Evolutionary conservation across 1,139 yeast species (phyloP).

Genomic region (Nakaseomyces delphensis): DNA sequence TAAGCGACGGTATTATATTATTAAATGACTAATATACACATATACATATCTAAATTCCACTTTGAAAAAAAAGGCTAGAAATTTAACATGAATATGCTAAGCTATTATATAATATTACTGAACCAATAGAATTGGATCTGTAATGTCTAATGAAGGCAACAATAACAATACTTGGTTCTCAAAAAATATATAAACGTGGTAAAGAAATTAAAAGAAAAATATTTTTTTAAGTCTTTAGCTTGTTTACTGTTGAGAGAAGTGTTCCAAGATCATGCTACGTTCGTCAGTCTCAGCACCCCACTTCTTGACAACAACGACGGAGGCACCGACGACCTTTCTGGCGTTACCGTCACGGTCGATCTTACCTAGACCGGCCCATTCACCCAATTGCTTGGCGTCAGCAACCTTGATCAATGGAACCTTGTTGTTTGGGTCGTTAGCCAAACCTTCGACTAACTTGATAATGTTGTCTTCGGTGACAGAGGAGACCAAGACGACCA

Average conservation of each 20-base stretch:
- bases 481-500: slow-evolving; percentile 95
- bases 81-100: not conserved
- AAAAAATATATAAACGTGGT: slow-evolving; percentile 1
- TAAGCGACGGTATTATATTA: slow-evolving; percentile 1
- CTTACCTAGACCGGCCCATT: slow-evolving; percentile 99
- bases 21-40: slow-evolving; percentile 3
- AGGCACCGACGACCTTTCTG: slow-evolving; percentile 99
- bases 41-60: slow-evolving; percentile 1
- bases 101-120: slow-evolving; percentile 5
- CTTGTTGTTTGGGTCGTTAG: slow-evolving; percentile 95
- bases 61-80: not conserved
- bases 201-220: not conserved
- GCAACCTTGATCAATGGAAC: slow-evolving; percentile 98
- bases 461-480: slow-evolving; percentile 97
- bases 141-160: too few relatives aligned
- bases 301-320: slow-evolving; percentile 98
- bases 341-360: slow-evolving; percentile 99
- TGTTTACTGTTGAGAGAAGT: slow-evolving; percentile 72
- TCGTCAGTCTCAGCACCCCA: slow-evolving; percentile 99
- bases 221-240: slow-evolving; percentile 1
- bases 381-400: slow-evolving; percentile 99
- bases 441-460: slow-evolving; percentile 97
- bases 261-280: slow-evolving; percentile 93
- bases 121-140: too few relatives aligned
- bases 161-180: not conserved